phyloP scores from a whole-genome alignment of 257 asterid species.

The Plantago elongata region DNA sequence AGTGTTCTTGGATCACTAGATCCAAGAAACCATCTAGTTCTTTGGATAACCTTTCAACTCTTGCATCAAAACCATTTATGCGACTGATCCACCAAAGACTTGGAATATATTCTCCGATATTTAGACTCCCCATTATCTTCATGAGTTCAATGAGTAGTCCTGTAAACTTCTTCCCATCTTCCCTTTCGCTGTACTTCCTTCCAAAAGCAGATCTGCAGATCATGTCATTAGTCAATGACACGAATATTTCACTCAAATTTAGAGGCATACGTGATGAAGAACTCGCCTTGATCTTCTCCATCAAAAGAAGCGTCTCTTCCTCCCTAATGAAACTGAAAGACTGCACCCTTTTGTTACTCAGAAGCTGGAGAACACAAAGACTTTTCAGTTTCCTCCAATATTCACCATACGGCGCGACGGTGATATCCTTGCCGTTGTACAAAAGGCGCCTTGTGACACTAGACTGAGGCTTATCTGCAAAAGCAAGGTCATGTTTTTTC shows the following conservation, averaged over 20 bases:
- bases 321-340: constrained; percentile 4
- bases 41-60: constrained; percentile 29
- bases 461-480: constrained; percentile 33
- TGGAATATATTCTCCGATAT: constrained; percentile 43
- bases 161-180: constrained; percentile 30
- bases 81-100: constrained; percentile 42
- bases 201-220: constrained; percentile 47
- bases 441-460: constrained; percentile 17
- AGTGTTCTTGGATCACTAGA: constrained; percentile 30
- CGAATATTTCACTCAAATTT: constrained; percentile 31
- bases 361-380: constrained; percentile 37
- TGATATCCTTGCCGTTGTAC: constrained; percentile 29
- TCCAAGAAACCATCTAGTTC: constrained; percentile 44
- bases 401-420: constrained; percentile 38
- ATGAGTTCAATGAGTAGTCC: constrained; percentile 20
- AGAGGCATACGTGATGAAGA: not conserved
- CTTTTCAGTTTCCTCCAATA: constrained; percentile 45
- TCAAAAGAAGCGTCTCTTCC: constrained; percentile 22
- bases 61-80: constrained; percentile 34
- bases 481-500: constrained; percentile 46
- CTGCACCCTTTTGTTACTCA: constrained; percentile 31
- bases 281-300: constrained; percentile 23
- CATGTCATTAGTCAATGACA: constrained; percentile 29
- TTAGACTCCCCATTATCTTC: constrained; percentile 27
- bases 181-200: constrained; percentile 36